Evolutionary conservation across 2,329 filamentous ascomycete genomes (phyloP), one percentile per base, ranked within the genome.

Genomic region (Harringtonia aguacate): DNA sequence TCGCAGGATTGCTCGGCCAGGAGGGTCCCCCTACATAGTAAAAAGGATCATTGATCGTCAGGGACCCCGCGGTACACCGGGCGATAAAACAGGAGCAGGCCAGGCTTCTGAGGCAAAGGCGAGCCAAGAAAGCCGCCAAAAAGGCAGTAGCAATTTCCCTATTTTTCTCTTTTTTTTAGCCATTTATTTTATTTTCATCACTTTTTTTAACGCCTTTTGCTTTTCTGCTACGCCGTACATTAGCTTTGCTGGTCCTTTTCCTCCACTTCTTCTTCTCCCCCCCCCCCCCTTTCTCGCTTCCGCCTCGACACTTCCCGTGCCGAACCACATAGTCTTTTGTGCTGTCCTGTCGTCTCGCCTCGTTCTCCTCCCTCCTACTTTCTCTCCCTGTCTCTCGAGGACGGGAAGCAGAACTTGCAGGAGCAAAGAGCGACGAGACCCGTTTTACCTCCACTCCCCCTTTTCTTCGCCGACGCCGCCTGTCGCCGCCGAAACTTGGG

Each of bases 161-260:
- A 43, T 46, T 48, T 40, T 6, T 22, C 13, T 54, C 51, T 52
- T 46, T 52, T 50, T 52, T 45, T 50, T 55, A n/a, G n/a, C n/a
- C n/a, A n/a, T 55, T 52, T 56, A 57, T 52, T 55, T 54, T 53
- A 52, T 41, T 38, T 34, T 36, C 27, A 29, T 41, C 46, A 43
- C 33, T 38, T 42, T 48, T 46, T 49, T 46, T 37, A 24, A 46
- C 37, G 21, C 41, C 20, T 33, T 35, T 37, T 38, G 12, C 24
- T 27, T 24, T 27, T 8, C 24, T 39, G n/a, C 35, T 29, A 27
- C 29, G 33, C 37, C 12, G n/a, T 39, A 39, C 8, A 8, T 20
- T n/a, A 7, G 18, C 28, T 22, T 9, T 33, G 12, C 28, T 18
- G 14, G 14, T 15, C 17, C 21, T 28, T 14, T 30, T 34, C 34